Evolutionary conservation across 306 rosid species (phyloP), one percentile per base, ranked within the genome.

Genomic region (Leucaena leucocephala): DNA sequence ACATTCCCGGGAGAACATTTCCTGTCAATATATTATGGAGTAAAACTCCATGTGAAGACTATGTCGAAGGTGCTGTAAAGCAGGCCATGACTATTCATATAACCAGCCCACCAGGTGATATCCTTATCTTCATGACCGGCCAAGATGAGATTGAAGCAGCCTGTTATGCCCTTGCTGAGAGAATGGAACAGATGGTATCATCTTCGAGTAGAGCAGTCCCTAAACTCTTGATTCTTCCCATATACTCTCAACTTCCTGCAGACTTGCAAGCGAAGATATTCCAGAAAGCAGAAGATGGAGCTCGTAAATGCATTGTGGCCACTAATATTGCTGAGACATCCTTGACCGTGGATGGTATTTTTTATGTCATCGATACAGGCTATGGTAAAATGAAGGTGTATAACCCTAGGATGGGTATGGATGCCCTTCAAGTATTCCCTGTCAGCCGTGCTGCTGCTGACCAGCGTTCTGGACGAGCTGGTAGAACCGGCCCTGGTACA

Each of bases 111-210:
- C 90, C 96, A 0, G 98, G 98, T 78, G 98, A 95, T 85, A 91
- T 95, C 75, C 98, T 95, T 74, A 95, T 95, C 78, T 95, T 95
- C 86, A 92, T 92, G 98, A 95, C 98, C 27, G 98, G 98, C 75
- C 98, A 92, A 87, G 98, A 95, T 74, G 98, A 95, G 93, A 95
- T 95, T 54, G 98, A 95, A 88, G 98, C 98, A 36, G 98, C 98
- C 49, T 95, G 98, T 84, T 93, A 87, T 80, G 78, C 98, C 74
- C 92, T 95, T 76, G 98, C 97, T 11, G 98, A 95, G 81, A 89
- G 98, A 44, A 81, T 95, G 85, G 98, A 95, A 81, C 98, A 95
- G 81, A 92, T 95, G 80, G 57, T 86, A 45, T 85, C 97, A 45
- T 80, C 92, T 67, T 75, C 98, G 11, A 84, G 90, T 16, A 95